Percentiles rank a stretch among this genome's conserved stretches.
Evolutionary conservation across 2,329 filamentous ascomycete genomes (phyloP).

Genomic region (Ophiostoma tasmaniense): DNA sequence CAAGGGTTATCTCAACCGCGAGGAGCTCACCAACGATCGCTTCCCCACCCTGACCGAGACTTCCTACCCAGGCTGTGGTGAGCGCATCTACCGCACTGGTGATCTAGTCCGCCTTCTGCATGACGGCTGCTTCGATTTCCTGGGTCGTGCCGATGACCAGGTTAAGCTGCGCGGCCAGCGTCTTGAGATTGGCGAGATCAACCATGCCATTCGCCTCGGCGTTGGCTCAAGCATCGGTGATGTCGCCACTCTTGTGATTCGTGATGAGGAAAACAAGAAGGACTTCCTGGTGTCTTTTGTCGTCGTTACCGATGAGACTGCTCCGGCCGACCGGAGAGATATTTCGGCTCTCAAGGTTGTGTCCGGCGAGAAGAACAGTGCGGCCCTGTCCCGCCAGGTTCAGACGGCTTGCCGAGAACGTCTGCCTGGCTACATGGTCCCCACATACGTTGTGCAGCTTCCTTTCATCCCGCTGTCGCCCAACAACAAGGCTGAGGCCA

Average conservation of each 20-base stretch:
- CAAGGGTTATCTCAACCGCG: slow-evolving; percentile 76
- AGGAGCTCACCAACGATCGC: slow-evolving; percentile 64
- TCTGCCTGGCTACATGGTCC: slow-evolving; percentile 83
- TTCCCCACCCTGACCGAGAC: slow-evolving; percentile 55
- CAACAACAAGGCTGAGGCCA: slow-evolving; percentile 83
- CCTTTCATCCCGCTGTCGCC: slow-evolving; percentile 67
- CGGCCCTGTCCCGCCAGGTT: slow-evolving; percentile 38
- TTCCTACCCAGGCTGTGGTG: slow-evolving; percentile 32
- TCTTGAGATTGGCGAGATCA: slow-evolving; percentile 85
- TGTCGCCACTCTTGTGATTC: slow-evolving; percentile 64
- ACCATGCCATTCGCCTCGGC: slow-evolving; percentile 63
- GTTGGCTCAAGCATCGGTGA: slow-evolving; percentile 50
- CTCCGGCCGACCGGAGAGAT: background rate
- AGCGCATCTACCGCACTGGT: slow-evolving; percentile 75
- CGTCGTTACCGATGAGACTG: slow-evolving; percentile 24
- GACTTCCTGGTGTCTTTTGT: slow-evolving; percentile 78
- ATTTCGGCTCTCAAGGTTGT: background rate
- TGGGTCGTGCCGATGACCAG: slow-evolving; percentile 83
- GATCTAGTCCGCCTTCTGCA: slow-evolving; percentile 76
- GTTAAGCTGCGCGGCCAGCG: slow-evolving; percentile 85
- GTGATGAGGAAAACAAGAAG: slow-evolving; percentile 64
- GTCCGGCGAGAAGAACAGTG: slow-evolving; percentile 6
- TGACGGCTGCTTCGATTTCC: slow-evolving; percentile 76
- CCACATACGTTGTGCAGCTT: slow-evolving; percentile 69
- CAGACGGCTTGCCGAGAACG: slow-evolving; percentile 57